Base-by-base conservation (phyloP, 345 rosid genomes). In the Citrus medica region DNA sequence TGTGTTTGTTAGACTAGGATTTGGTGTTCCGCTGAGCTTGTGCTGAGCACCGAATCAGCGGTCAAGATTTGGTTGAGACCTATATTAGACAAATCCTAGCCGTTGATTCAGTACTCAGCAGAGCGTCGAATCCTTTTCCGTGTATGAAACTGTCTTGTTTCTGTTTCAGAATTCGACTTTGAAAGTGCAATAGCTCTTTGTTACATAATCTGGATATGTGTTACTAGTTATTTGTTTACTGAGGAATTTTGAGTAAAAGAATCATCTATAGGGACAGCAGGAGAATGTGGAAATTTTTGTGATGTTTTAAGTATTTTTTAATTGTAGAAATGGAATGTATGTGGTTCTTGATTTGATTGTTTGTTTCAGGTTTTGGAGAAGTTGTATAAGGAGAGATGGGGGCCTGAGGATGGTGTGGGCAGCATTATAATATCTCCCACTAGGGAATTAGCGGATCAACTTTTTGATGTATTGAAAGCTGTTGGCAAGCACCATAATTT, bases 351-450 rank as follows among this genome's bases (percentile, higher is more conserved):
- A 48, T 48, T 64, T 22, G 4, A 13, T 65, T 32, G 21, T 32
- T 19, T 76, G 25, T 79, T 76, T 62, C 74, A 96, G 99, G 85
- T 92, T 55, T 46, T 96, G 78, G 99, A 94, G 88, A 91, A 88
- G 86, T 87, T 96, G 64, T 85, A 94, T 64, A 89, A 82, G 73
- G 97, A 96, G 74, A 86, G 91, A 75, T 96, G 98, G 99, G 84
- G 94, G 69, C 88, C 95, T 28, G 90, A 91, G 84, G 97, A 91
- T 83, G 97, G 99, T 40, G 99, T 94, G 32, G 99, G 99, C 70
- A 73, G 95, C 87, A 94, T 96, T 35, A 91, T 96, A 74, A 90
- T 96, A 70, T 92, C 97, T 83, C 99, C 98, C 1, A 91, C 97
- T 0, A 91, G 98, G 85, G 98, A 94, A 82, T 78, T 96, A 67